Percentiles rank a stretch among this genome's conserved stretches.
Evolutionary conservation across 2,329 filamentous ascomycete genomes (phyloP).

Genomic region (Aspergillus quadricinctus): DNA sequence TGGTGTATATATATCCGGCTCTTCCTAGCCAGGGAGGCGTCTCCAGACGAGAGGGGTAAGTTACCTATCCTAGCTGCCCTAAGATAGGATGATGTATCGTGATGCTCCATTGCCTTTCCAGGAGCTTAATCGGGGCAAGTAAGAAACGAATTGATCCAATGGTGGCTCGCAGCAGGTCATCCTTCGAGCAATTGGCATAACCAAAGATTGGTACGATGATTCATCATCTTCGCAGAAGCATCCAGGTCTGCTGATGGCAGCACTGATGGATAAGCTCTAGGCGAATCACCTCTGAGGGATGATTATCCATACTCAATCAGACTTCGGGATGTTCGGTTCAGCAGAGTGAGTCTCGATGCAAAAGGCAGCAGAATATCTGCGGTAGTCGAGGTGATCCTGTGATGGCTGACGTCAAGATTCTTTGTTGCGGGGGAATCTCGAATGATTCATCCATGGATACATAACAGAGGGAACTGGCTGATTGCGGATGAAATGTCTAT

Average conservation of each 20-base stretch:
- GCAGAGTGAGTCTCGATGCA: background rate
- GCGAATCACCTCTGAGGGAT: background rate
- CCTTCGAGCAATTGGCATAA: background rate
- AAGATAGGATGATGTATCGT: slow-evolving; percentile 7
- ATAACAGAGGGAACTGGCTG: too few relatives aligned
- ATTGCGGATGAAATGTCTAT: background rate
- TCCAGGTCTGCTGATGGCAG: background rate
- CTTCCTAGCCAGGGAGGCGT: background rate
- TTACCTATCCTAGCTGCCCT: background rate
- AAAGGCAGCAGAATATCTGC: background rate
- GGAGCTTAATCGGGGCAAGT: slow-evolving; percentile 1
- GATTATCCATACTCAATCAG: background rate
- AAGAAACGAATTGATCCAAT: slow-evolving; percentile 6
- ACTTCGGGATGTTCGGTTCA: background rate
- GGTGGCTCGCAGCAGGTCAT: background rate
- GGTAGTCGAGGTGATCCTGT: background rate
- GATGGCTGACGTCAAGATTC: slow-evolving; percentile 13
- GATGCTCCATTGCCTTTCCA: background rate
- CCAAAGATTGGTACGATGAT: slow-evolving; percentile 1
- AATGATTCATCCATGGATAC: background rate
- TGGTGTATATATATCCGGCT: background rate
- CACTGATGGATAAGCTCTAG: background rate
- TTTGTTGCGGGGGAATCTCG: slow-evolving; percentile 7
- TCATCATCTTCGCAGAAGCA: slow-evolving; percentile 2
- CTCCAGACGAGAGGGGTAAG: slow-evolving; percentile 11